A percentile compares a stretch with the other conserved stretches of the same genome.
Evolutionary conservation across 148 eudicot species (phyloP).

Genomic region (Rhododendron simsii): DNA sequence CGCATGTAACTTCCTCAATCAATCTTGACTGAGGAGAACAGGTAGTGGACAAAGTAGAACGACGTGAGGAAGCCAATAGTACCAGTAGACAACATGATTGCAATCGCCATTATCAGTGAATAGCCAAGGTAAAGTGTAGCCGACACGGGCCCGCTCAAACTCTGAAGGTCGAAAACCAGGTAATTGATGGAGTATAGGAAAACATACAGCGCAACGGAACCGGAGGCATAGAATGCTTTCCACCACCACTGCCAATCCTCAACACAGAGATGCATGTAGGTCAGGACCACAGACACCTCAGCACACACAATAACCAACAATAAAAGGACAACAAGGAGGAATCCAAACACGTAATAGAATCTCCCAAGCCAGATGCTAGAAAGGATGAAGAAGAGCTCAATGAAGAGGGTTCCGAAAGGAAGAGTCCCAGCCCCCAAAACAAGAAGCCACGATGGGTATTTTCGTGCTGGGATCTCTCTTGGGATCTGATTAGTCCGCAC

Average conservation of each 20-base stretch:
- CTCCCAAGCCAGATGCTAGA: constrained; percentile 65
- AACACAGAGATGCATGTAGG: constrained; percentile 67
- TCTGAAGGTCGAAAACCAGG: constrained; percentile 52
- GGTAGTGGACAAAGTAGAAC: constrained; percentile 57
- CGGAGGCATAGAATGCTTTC: constrained; percentile 64
- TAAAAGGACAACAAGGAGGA: constrained; percentile 45
- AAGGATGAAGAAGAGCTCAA: constrained; percentile 59
- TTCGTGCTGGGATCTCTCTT: constrained; percentile 53
- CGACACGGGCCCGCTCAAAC: constrained; percentile 56
- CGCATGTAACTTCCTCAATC: constrained; percentile 19
- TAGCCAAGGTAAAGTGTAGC: constrained; percentile 61
- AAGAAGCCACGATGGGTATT: constrained; percentile 60
- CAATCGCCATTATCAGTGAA: constrained; percentile 55
- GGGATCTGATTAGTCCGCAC: constrained; percentile 60
- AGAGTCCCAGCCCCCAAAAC: constrained; percentile 70
- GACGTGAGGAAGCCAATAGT: constrained; percentile 56
- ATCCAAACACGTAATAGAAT: constrained; percentile 60
- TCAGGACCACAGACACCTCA: constrained; percentile 55
- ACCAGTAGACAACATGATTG: constrained; percentile 61
- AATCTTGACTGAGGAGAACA: constrained; percentile 65
- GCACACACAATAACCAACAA: constrained; percentile 51
- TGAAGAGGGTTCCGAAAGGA: constrained; percentile 63
- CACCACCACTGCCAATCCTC: constrained; percentile 87
- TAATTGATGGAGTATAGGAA: constrained; percentile 64
- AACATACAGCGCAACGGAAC: constrained; percentile 58